Evolutionary conservation across 768 basidiomycete genomes (phyloP), one percentile per base, ranked within the genome.

Genomic region (Amylocystis lapponica): DNA sequence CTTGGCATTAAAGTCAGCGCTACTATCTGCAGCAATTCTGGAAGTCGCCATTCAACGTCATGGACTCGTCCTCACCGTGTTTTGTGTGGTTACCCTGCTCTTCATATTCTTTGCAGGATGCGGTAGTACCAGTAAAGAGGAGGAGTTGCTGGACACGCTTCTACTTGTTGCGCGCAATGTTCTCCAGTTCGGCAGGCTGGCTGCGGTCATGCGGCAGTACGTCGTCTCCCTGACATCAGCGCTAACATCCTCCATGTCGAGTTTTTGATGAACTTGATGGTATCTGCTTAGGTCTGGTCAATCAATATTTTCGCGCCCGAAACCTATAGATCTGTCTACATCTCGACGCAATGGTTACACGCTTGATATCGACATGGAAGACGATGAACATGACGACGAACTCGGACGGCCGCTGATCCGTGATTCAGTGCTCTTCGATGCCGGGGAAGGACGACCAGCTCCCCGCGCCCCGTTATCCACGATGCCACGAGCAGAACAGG

Each of bases 61-160:
- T 94, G 55, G 94, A 97, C 60, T 96, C 13, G 76, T 87, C 38
- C 73, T 99, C 33, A 98, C 96, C 2, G 51, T 77, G 22, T 89
- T 99, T 66, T 98, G 95, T 59, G 83, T 79, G 4, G 60, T 97
- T 45, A 99, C 96, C 5, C 67, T 99, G 36, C 71, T 94, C 25
- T 79, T 98, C 16, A 79, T 98, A 36, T 79, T 86, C 41, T 89
- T 92, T 59, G 83, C 86, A n/a, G 81, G 85, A 38, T 92, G 91
- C 60, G 84, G 83, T 19, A 57, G 78, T 23, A 78, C 80, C 27
- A 90, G 86, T 61, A 90, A 89, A 66, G 87, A 91, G 56, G 95
- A 99, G 66, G 94, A 96, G 56, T 69, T 98, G 1, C 74, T 98
- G 36, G 96, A 98, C 59, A 96, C 91, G 2, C 68, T 97, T 41